phyloP scores from a whole-genome alignment of 176 grass and related monocot species.

The Juncus inflexus region DNA sequence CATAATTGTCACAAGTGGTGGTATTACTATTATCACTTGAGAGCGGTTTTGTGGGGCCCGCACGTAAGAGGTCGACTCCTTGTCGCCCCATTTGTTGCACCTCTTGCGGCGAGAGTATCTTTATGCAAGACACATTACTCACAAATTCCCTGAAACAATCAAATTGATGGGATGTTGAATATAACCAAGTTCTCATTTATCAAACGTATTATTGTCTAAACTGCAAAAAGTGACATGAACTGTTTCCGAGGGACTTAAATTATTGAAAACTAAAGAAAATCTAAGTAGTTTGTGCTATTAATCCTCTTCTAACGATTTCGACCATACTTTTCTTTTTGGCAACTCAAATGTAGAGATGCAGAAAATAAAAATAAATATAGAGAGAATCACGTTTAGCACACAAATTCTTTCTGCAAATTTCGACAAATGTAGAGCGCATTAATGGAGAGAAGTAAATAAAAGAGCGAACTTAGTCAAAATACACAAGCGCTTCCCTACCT shows the following conservation, averaged over 20 bases:
- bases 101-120: slow-evolving; percentile 91
- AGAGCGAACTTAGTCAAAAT: too few species aligned
- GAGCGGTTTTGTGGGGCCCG: slow-evolving; percentile 42
- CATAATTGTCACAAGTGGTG: slow-evolving; percentile 67
- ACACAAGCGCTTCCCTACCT: too few species aligned
- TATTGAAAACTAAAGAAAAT: neutral
- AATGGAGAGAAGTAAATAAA: too few species aligned
- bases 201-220: neutral
- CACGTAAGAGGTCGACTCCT: slow-evolving; percentile 57
- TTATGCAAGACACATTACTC: slow-evolving; percentile 85
- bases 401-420: too few species aligned
- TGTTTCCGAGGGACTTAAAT: neutral
- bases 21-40: slow-evolving; percentile 33
- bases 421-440: too few species aligned
- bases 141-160: slow-evolving; percentile 78
- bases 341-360: too few species aligned
- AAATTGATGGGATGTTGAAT: neutral
- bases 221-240: neutral
- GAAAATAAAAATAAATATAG: too few species aligned
- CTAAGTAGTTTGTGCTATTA: neutral
- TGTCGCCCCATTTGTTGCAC: slow-evolving; percentile 91
- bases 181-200: neutral
- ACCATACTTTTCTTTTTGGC: too few species aligned
- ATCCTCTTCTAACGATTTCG: too few species aligned
- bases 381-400: too few species aligned